These are phyloP conservation scores for Thraustotheca clavata DNA, from an alignment of 352 stramenopile genomes.

Conservation along the genomic window DNA sequence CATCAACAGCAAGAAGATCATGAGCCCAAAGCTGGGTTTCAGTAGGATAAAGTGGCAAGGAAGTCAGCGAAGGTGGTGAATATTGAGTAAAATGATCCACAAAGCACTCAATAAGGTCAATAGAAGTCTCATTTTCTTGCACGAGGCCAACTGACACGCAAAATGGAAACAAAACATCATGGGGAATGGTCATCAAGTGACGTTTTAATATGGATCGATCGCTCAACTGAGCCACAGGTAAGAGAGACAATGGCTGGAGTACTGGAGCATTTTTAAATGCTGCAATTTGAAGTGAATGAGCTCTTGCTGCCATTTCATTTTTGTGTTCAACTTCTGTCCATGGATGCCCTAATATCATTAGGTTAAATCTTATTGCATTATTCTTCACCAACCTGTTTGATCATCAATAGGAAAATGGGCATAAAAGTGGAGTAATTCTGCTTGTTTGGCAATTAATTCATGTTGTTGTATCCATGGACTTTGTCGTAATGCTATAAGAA, in stretches of 20 bases:
- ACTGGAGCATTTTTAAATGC: conserved; percentile 39
- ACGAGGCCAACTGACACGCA: conserved; percentile 43
- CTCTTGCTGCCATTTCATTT: conserved; percentile 34
- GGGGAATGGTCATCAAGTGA: conserved; percentile 31
- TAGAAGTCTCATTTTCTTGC: conserved; percentile 31
- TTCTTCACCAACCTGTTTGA: conserved; percentile 35
- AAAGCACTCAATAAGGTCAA: conserved; percentile 45
- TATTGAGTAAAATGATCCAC: conserved; percentile 50
- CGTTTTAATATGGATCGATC: conserved; percentile 36
- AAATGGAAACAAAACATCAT: conserved; percentile 28
- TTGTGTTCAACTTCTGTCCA: conserved; percentile 42
- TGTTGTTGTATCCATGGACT: conserved; percentile 36
- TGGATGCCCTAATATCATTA: conserved; percentile 27
- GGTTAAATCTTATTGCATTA: neutral
- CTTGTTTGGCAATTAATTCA: conserved; percentile 47
- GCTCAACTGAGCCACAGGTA: conserved; percentile 39
- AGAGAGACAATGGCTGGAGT: conserved; percentile 54
- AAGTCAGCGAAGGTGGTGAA: conserved; percentile 1
- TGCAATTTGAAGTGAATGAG: conserved; percentile 67
- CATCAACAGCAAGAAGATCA: conserved; percentile 28
- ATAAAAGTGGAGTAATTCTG: conserved; percentile 54
- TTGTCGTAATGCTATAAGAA: conserved; percentile 34
- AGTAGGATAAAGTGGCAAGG: conserved; percentile 59
- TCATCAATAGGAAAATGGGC: conserved; percentile 79
- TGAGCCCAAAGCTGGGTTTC: conserved; percentile 85